Conservation (phyloP, 345 rosid species). For the Populus ilicifolia region DNA sequence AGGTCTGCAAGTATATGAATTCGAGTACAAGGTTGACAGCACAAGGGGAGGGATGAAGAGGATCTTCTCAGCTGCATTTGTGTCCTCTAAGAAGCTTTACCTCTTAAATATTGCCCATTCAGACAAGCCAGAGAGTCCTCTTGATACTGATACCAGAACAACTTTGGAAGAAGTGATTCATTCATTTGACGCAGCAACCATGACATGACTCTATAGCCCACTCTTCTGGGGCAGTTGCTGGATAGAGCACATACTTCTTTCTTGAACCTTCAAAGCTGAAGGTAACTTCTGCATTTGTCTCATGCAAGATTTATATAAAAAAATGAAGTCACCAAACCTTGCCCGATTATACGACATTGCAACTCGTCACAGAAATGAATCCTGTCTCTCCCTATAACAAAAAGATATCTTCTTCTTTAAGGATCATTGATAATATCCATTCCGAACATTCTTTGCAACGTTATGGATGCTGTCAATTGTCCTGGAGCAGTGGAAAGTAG, state of each 20-base stretch:
- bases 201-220: slow-evolving; percentile 7
- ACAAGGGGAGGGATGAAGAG: slow-evolving; percentile 84
- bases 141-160: slow-evolving; percentile 50
- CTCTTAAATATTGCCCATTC: slow-evolving; percentile 67
- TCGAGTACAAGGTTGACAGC: slow-evolving; percentile 77
- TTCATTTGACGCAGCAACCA: slow-evolving; percentile 55
- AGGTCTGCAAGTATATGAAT: slow-evolving; percentile 65
- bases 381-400: not conserved
- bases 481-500: not conserved
- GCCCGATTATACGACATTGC: not conserved
- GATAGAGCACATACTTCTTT: not conserved
- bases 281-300: slow-evolving; percentile 5
- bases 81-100: slow-evolving; percentile 68
- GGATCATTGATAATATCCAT: not conserved
- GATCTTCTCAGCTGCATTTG: slow-evolving; percentile 81
- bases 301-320: not conserved
- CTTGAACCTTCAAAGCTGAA: slow-evolving; percentile 1
- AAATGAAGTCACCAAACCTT: not conserved
- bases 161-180: slow-evolving; percentile 72
- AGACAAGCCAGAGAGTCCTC: slow-evolving; percentile 70
- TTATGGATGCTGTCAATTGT: not conserved
- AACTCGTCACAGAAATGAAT: not conserved
- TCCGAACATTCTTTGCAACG: not conserved
- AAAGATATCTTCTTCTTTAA: not conserved
- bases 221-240: not conserved